Evolutionary conservation across 2,329 filamentous ascomycete species (phyloP).

Genomic region (Nigrospora oryzae): DNA sequence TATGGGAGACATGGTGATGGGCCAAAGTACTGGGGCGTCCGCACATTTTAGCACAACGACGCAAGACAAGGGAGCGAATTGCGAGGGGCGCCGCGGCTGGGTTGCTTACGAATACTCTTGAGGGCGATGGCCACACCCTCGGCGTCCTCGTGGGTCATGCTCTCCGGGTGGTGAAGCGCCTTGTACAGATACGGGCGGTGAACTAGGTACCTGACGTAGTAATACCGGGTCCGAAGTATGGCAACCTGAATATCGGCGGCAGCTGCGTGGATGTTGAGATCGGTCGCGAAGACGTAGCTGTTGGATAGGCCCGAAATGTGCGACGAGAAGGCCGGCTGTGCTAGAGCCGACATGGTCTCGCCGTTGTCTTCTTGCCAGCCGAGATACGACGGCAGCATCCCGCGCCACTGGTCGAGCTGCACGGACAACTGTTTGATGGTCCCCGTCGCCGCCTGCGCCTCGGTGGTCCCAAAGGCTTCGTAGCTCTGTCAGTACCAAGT

Average conservation of each 20-base stretch:
- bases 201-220: slow-evolving; percentile 49
- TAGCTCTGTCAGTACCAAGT: too few species aligned
- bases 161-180: slow-evolving; percentile 46
- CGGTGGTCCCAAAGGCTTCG: too few species aligned
- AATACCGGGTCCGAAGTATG: slow-evolving; percentile 48
- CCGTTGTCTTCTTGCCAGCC: slow-evolving; percentile 45
- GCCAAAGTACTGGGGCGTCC: slow-evolving; percentile 38
- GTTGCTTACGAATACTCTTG: slow-evolving; percentile 29
- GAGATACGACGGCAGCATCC: slow-evolving; percentile 42
- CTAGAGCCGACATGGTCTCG: neutral
- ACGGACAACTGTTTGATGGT: slow-evolving; percentile 41
- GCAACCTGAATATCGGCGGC: slow-evolving; percentile 48
- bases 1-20: slow-evolving; percentile 47
- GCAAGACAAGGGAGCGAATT: neutral
- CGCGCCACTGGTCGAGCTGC: slow-evolving; percentile 50
- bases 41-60: neutral
- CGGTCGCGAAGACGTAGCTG: slow-evolving; percentile 33
- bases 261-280: slow-evolving; percentile 40
- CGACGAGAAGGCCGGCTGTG: slow-evolving; percentile 11
- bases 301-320: slow-evolving; percentile 15
- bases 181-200: slow-evolving; percentile 53
- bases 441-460: too few species aligned
- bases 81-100: neutral
- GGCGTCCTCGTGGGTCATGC: slow-evolving; percentile 43
- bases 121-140: slow-evolving; percentile 48